Base-by-base conservation (phyloP, 2,329 filamentous ascomycete species). In the Pseudogymnoascus pannorum region DNA sequence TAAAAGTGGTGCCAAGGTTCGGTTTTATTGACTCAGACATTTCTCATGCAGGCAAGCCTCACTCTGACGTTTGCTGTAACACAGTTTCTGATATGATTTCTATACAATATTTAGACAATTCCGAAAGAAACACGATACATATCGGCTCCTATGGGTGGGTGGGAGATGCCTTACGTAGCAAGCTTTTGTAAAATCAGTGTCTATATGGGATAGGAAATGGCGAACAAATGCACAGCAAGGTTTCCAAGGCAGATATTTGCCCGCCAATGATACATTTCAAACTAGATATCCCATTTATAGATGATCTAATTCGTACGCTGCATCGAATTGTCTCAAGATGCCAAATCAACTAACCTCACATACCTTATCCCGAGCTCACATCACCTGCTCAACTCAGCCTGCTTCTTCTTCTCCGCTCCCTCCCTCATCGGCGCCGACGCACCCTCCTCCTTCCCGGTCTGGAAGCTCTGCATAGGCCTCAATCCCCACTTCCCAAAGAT, bases 401-500 rank as follows among this genome's bases (percentile, higher is more conserved):
- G 38, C 4, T 31, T 51, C 58, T 60, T 54, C 42, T 57, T 51
- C 42, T 62, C 58, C 12, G 59, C 22, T 6, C 61, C 61, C 8
- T 57, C 31, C 36, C 61, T 57, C 60, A 42, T 66, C 60, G 16
- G 62, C 57, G 35, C 62, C 60, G 14, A 68, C 54, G 54, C 66
- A 36, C 58, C 66, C 65, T 64, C 67, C 61, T 67, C 61, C 4
- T 63, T 66, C 36, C 70, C 69, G 7, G 69, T 67, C 54, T 72
- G 68, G 57, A 72, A 72, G 60, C 70, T 72, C 59, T 78, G 75
- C 91, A 96, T 96, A 1, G 91, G 89, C 70, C 84, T 80, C 62
- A 94, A 76, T 0, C 92, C 92, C 88, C 91, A 96, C 59, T 85
- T 82, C 2, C 86, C 83, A 76, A 96, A 95, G 85, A 96, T 90